These are phyloP conservation scores for Lasiosphaeriaceae sp. DNA, from an alignment of 495 filamentous ascomycete genomes.

Conservation along the genomic window DNA sequence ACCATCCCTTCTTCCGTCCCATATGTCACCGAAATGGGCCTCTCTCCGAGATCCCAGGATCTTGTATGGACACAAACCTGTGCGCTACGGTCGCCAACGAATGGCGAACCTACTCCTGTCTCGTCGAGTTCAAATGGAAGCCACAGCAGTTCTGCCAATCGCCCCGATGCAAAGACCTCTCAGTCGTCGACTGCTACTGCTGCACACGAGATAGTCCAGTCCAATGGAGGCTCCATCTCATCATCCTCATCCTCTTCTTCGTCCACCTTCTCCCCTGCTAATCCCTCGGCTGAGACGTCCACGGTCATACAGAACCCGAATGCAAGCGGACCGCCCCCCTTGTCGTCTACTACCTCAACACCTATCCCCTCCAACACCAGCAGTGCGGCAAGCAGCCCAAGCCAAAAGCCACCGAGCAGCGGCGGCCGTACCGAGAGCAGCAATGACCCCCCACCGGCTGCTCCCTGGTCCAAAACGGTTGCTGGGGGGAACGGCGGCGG, in stretches of 20 bases:
- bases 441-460: background rate
- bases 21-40: conserved; percentile 15
- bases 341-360: background rate
- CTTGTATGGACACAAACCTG: conserved; percentile 17
- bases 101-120: conserved; percentile 22
- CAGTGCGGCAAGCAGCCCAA: background rate
- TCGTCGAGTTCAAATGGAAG: conserved; percentile 6
- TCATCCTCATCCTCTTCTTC: conserved; percentile 5
- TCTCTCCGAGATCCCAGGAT: conserved; percentile 17
- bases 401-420: conserved; percentile 1
- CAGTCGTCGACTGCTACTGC: conserved; percentile 6
- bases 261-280: background rate
- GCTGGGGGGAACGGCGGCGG: background rate
- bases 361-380: background rate
- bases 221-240: conserved; percentile 2
- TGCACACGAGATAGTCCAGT: conserved; percentile 3
- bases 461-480: background rate
- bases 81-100: conserved; percentile 23
- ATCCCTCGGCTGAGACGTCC: background rate
- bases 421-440: conserved; percentile 2
- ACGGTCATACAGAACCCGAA: background rate
- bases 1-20: background rate
- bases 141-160: background rate
- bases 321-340: too few relatives aligned
- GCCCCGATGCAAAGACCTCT: conserved; percentile 4